Conservation (phyloP, 2,329 filamentous ascomycete genomes). For the Aspergillus texensis region DNA sequence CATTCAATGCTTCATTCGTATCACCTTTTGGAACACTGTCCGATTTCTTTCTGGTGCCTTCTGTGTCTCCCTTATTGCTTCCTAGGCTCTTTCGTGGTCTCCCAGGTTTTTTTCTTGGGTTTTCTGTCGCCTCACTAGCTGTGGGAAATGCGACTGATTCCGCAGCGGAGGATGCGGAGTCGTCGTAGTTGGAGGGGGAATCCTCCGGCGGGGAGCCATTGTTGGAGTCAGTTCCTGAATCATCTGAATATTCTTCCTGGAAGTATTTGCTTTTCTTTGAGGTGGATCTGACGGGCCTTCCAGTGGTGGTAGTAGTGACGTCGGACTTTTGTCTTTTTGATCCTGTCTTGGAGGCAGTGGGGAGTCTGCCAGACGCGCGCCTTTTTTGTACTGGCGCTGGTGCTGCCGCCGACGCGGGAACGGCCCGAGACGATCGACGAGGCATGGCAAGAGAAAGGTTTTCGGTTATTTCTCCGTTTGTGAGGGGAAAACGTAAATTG, state of each 20-base stretch:
- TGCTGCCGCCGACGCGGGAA: constrained; percentile 34
- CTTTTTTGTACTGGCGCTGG: constrained; percentile 35
- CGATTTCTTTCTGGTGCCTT: neutral
- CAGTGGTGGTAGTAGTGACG: constrained; percentile 11
- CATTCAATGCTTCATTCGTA: constrained; percentile 32
- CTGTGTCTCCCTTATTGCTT: neutral
- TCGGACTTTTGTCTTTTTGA: constrained; percentile 38
- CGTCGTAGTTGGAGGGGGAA: constrained; percentile 19
- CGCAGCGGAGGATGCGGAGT: constrained; percentile 11
- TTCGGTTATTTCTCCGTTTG: neutral
- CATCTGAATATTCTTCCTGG: constrained; percentile 40
- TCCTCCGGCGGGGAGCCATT: constrained; percentile 24
- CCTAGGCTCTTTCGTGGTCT: constrained; percentile 48
- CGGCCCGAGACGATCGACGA: constrained; percentile 42
- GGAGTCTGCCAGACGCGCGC: constrained; percentile 37
- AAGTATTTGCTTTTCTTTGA: constrained; percentile 57
- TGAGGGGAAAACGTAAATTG: neutral
- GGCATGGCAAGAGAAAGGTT: constrained; percentile 30
- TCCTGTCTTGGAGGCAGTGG: constrained; percentile 28
- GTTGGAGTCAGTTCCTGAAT: constrained; percentile 35
- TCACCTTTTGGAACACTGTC: constrained; percentile 52
- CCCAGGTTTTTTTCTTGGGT: neutral
- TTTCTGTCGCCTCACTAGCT: neutral
- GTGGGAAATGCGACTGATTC: constrained; percentile 7
- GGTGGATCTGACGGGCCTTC: constrained; percentile 37